Conservation (phyloP, 2,329 filamentous ascomycete species). For the Penicillium frequentans region DNA sequence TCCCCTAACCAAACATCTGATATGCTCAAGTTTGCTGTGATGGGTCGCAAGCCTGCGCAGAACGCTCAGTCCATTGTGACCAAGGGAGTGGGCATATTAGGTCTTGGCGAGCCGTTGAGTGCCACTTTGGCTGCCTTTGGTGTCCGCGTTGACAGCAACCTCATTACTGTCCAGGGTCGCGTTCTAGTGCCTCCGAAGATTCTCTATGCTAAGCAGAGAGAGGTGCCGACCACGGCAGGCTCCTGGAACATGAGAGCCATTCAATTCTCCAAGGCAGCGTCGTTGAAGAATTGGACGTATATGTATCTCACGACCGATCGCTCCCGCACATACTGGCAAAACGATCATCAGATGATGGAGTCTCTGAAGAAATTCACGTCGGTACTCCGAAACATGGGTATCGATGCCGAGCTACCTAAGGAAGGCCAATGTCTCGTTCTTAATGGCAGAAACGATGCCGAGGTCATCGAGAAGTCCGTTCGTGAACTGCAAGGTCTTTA, state of each 20-base stretch:
- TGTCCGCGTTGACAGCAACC: conserved; percentile 46
- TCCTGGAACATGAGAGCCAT: conserved; percentile 68
- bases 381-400: conserved; percentile 30
- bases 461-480: conserved; percentile 24
- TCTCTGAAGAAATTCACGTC: conserved; percentile 19
- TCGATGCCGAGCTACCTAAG: conserved; percentile 15
- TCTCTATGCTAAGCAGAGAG: conserved; percentile 50
- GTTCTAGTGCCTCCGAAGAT: conserved; percentile 64
- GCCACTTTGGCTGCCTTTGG: conserved; percentile 60
- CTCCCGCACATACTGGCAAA: conserved; percentile 3
- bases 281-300: conserved; percentile 30
- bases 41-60: conserved; percentile 55
- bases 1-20: conserved; percentile 59
- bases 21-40: conserved; percentile 73
- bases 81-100: conserved; percentile 56
- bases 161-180: conserved; percentile 73
- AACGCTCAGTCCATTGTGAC: conserved; percentile 68
- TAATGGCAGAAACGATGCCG: conserved; percentile 12
- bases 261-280: conserved; percentile 56
- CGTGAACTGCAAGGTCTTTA: conserved; percentile 16
- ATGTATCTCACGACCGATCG: conserved; percentile 20
- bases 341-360: conserved; percentile 4
- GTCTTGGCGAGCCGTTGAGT: conserved; percentile 51
- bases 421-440: conserved; percentile 16
- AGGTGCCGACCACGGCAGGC: conserved; percentile 43